These are phyloP conservation scores for Vigna nakashimae DNA, from an alignment of 306 rosid genomes.

Conservation along the genomic window DNA sequence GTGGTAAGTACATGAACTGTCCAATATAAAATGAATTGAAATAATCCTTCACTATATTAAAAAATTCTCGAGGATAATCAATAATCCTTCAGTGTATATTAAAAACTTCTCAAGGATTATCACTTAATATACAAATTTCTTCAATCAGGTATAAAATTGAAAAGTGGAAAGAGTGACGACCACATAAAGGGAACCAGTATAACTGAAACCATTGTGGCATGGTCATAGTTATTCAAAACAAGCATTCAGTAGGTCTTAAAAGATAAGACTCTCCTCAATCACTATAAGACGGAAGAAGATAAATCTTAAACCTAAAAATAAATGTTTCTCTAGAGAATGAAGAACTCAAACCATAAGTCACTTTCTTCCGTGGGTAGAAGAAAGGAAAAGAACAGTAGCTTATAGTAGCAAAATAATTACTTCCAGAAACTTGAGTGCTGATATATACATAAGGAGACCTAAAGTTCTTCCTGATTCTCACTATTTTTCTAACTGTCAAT, in stretches of 20 bases:
- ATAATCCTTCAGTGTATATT: too few relatives aligned
- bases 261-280: not conserved
- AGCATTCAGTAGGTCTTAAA: slow-evolving; percentile 17
- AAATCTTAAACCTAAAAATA: slow-evolving; percentile 8
- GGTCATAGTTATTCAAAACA: slow-evolving; percentile 16
- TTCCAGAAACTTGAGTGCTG: slow-evolving; percentile 5
- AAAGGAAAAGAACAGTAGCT: slow-evolving; percentile 22
- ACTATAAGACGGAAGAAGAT: slow-evolving; percentile 16
- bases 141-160: slow-evolving; percentile 17
- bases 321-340: not conserved
- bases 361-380: not conserved
- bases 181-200: not conserved
- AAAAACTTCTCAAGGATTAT: slow-evolving; percentile 8
- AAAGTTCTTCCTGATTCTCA: too few relatives aligned
- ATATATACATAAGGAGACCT: not conserved
- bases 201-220: not conserved
- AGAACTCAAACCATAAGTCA: slow-evolving; percentile 14
- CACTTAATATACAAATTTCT: slow-evolving; percentile 20
- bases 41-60: too few relatives aligned
- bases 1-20: slow-evolving; percentile 1
- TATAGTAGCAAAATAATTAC: slow-evolving; percentile 16
- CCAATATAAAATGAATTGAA: too few relatives aligned
- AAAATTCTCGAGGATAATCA: not conserved
- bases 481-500: too few relatives aligned
- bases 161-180: slow-evolving; percentile 1